Conservation (phyloP, 1,284 basidiomycete genomes). For the Waitea zeae region DNA sequence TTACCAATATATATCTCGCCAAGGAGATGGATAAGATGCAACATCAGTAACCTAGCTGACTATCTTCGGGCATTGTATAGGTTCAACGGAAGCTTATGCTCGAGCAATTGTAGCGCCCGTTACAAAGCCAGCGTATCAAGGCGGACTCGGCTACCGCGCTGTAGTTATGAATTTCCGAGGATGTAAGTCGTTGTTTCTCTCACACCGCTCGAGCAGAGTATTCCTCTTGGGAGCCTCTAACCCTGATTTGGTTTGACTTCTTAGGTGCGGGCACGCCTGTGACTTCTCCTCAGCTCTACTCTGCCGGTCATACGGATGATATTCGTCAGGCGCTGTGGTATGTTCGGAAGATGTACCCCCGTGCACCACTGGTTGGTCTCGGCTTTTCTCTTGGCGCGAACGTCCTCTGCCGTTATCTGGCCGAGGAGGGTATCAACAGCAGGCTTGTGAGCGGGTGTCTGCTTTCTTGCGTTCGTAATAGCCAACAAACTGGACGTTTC, state of each 20-base stretch:
- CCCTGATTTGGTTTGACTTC: too few relatives aligned
- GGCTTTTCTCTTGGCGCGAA: slow-evolving; percentile 94
- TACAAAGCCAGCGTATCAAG: slow-evolving; percentile 46
- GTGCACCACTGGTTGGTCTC: slow-evolving; percentile 70
- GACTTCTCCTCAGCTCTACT: slow-evolving; percentile 72
- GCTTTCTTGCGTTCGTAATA: slow-evolving; percentile 67
- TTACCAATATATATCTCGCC: too few relatives aligned
- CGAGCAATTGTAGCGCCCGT: slow-evolving; percentile 62
- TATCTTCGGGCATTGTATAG: too few relatives aligned
- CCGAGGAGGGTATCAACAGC: slow-evolving; percentile 66
- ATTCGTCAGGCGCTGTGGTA: slow-evolving; percentile 68
- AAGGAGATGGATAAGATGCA: too few relatives aligned
- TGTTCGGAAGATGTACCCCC: slow-evolving; percentile 59
- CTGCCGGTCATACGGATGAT: slow-evolving; percentile 76
- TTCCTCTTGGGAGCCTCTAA: neutral
- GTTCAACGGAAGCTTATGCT: slow-evolving; percentile 84
- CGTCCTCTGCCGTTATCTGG: slow-evolving; percentile 83
- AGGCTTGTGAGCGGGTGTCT: slow-evolving; percentile 65
- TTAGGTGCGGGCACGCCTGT: slow-evolving; percentile 74
- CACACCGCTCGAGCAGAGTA: slow-evolving; percentile 3
- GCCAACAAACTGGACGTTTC: neutral
- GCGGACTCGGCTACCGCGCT: slow-evolving; percentile 76
- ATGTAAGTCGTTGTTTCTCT: too few relatives aligned
- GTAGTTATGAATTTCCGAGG: slow-evolving; percentile 87
- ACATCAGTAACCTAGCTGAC: too few relatives aligned